A percentile compares a stretch with the other conserved stretches of the same genome.
phyloP scores from a whole-genome alignment of 495 filamentous ascomycete genomes.

The Daldinia bambusicola region DNA sequence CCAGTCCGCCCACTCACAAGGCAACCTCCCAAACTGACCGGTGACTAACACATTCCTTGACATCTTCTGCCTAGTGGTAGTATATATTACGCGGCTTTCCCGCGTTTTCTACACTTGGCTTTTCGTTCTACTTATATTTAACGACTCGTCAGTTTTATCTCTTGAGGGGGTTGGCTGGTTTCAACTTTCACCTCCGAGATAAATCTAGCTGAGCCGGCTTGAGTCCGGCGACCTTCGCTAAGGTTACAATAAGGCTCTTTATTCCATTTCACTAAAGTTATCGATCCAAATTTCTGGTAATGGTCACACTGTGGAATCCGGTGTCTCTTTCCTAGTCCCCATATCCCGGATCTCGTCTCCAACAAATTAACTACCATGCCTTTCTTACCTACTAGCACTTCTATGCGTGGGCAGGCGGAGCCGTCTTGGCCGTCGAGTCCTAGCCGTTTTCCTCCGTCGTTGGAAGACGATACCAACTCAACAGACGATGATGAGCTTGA shows the following conservation, averaged over 20 bases:
- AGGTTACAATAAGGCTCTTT: slow-evolving; percentile 36
- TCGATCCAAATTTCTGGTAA: slow-evolving; percentile 13
- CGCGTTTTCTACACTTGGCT: slow-evolving; percentile 17
- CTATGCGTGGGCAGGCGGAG: slow-evolving; percentile 39
- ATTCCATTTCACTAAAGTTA: slow-evolving; percentile 19
- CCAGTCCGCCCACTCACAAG: slow-evolving; percentile 43
- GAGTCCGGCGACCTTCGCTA: slow-evolving; percentile 43
- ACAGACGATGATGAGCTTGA: slow-evolving; percentile 55
- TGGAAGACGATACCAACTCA: slow-evolving; percentile 51
- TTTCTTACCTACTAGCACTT: slow-evolving; percentile 36
- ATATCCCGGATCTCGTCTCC: slow-evolving; percentile 13
- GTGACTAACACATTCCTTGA: slow-evolving; percentile 45
- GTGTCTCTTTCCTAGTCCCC: slow-evolving; percentile 14
- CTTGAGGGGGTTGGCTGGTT: slow-evolving; percentile 38
- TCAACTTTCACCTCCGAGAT: slow-evolving; percentile 27
- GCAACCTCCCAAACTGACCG: slow-evolving; percentile 42
- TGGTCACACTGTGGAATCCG: slow-evolving; percentile 29
- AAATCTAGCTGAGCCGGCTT: slow-evolving; percentile 45
- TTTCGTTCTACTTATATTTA: slow-evolving; percentile 31
- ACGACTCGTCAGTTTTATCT: slow-evolving; percentile 32
- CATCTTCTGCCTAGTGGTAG: slow-evolving; percentile 43
- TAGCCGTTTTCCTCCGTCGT: slow-evolving; percentile 48
- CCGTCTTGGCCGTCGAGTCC: slow-evolving; percentile 51
- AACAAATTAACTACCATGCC: slow-evolving; percentile 40
- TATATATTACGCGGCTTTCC: slow-evolving; percentile 35